A percentile compares a stretch with the other conserved stretches of the same genome.
These are phyloP conservation scores for Trapa bicornis DNA, from an alignment of 345 rosid species.

Conservation along the genomic window DNA sequence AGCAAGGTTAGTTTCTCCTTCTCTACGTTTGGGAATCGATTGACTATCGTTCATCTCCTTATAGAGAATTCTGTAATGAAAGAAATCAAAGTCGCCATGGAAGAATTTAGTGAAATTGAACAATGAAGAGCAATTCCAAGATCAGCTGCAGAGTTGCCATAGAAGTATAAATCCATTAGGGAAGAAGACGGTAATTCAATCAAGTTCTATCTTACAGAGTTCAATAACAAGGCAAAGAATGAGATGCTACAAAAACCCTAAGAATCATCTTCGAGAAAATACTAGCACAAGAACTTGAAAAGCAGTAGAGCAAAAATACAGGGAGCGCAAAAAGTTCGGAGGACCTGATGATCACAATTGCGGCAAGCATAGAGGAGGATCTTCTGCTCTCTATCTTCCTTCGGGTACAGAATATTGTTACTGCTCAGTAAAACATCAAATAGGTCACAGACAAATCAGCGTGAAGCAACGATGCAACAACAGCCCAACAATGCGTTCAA, in stretches of 20 bases:
- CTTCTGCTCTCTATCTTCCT: slow-evolving; percentile 29
- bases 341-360: slow-evolving; percentile 38
- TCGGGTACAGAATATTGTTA: slow-evolving; percentile 37
- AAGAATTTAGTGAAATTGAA: not conserved
- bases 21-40: not conserved
- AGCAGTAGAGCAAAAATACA: not conserved
- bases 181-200: not conserved
- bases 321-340: not conserved
- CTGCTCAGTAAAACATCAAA: slow-evolving; percentile 11
- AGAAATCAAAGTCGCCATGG: not conserved
- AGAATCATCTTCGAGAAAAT: not conserved
- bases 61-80: not conserved
- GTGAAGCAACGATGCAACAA: not conserved
- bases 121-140: not conserved
- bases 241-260: not conserved
- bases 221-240: not conserved
- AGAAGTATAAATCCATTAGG: not conserved
- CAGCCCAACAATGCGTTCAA: not conserved
- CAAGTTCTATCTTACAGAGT: not conserved
- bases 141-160: not conserved
- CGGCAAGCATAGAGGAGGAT: slow-evolving; percentile 38
- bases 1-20: not conserved
- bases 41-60: not conserved
- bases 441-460: not conserved
- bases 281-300: not conserved